Evolutionary conservation across 78 protist genomes (phyloP).

Genomic region (Dictyostelium brefeldianum): DNA sequence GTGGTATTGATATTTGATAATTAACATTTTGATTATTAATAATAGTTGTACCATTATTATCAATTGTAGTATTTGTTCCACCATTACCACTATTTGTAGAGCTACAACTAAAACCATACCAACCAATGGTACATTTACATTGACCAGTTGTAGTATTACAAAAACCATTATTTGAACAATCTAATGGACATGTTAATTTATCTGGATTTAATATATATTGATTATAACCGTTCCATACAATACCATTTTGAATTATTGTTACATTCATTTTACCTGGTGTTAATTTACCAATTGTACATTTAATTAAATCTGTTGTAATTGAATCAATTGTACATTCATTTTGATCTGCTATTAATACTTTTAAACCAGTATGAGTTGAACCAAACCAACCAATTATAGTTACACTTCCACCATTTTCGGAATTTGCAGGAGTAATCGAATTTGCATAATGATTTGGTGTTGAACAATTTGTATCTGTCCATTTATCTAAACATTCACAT

Average conservation of each 20-base stretch:
- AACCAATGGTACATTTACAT: neutral
- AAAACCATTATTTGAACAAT: neutral
- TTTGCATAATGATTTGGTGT: neutral
- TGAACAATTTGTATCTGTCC: neutral
- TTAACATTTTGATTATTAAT: slow-evolving; percentile 3
- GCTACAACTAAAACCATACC: neutral
- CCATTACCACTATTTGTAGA: neutral
- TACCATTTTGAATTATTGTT: neutral
- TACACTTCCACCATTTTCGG: neutral
- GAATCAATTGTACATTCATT: neutral
- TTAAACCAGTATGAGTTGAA: neutral
- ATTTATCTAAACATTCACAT: neutral
- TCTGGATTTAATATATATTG: neutral
- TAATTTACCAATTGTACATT: neutral
- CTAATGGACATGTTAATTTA: neutral
- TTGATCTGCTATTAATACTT: neutral
- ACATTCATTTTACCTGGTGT: neutral
- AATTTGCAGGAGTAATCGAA: neutral
- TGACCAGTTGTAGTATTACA: neutral
- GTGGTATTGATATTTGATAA: neutral
- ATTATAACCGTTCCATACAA: neutral
- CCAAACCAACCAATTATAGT: slow-evolving; percentile 10
- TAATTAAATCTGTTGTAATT: neutral
- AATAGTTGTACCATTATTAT: neutral
- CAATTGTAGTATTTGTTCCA: neutral